These are phyloP conservation scores for Pyricularia sp. DNA, from an alignment of 2,329 filamentous ascomycete genomes.

Conservation along the genomic window DNA sequence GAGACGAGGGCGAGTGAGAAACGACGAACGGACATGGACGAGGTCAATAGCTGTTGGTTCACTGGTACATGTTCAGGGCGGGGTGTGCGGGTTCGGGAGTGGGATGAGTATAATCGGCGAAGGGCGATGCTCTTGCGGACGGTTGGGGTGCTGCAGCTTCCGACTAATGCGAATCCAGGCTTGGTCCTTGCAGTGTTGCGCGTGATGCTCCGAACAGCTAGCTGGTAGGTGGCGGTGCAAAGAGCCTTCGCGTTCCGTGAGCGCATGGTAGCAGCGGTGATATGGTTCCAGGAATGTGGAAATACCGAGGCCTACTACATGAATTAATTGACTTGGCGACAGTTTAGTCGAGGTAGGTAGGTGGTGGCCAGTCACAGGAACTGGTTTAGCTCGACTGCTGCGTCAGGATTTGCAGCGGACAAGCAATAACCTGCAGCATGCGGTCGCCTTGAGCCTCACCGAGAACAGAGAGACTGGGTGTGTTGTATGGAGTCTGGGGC, in stretches of 20 bases:
- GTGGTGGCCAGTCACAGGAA: background rate
- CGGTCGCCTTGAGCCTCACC: background rate
- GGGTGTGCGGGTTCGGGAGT: constrained; percentile 14
- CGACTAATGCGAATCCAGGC: constrained; percentile 11
- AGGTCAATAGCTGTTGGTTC: constrained; percentile 38
- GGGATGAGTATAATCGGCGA: constrained; percentile 27
- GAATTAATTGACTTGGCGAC: background rate
- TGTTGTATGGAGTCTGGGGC: background rate
- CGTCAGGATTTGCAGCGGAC: background rate
- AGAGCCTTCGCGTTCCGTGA: constrained; percentile 55
- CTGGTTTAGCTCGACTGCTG: background rate
- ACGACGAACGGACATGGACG: constrained; percentile 65
- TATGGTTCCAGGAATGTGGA: constrained; percentile 2
- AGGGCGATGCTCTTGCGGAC: constrained; percentile 16
- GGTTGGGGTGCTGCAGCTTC: constrained; percentile 5
- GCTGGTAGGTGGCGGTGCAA: constrained; percentile 50
- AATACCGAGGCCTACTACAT: background rate
- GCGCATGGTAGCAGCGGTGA: constrained; percentile 47
- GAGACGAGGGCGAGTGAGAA: constrained; percentile 55
- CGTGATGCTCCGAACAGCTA: constrained; percentile 45
- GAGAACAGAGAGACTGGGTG: background rate
- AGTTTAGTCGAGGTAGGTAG: background rate
- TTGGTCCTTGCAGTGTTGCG: constrained; percentile 32
- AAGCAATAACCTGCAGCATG: background rate
- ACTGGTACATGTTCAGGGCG: constrained; percentile 18